Evolutionary conservation across 352 stramenopile genomes (phyloP).

Genomic region (Phytophthora pinifolia): DNA sequence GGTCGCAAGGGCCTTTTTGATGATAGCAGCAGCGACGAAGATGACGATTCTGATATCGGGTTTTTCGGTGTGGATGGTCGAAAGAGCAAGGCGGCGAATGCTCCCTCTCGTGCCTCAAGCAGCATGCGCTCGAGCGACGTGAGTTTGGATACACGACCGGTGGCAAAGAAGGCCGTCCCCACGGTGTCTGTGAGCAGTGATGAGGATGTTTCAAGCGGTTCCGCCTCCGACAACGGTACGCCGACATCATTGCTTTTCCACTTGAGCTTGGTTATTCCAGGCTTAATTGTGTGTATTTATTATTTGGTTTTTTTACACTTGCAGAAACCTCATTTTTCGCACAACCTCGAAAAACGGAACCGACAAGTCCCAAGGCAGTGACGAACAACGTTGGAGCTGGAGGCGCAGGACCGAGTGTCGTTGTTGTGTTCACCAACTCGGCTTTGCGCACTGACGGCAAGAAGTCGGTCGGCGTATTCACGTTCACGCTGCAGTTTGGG

Average conservation of each 20-base stretch:
- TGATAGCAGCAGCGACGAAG: constrained; percentile 67
- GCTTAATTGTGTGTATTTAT: constrained; percentile 15
- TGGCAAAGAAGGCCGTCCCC: constrained; percentile 13
- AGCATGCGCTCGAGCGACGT: constrained; percentile 26
- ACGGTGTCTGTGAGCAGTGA: constrained; percentile 22
- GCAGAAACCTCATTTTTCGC: constrained; percentile 29
- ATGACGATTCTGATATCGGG: constrained; percentile 44
- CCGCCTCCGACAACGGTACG: constrained; percentile 33
- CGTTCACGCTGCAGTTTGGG: constrained; percentile 55
- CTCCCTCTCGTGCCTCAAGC: constrained; percentile 7
- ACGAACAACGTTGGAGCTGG: constrained; percentile 24
- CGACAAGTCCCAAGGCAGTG: constrained; percentile 24
- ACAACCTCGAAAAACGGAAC: constrained; percentile 15
- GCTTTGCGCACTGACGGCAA: constrained; percentile 60
- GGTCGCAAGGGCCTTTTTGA: constrained; percentile 78
- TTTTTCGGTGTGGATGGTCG: constrained; percentile 41
- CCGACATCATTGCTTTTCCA: background rate
- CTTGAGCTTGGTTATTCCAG: background rate
- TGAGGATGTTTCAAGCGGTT: constrained; percentile 35
- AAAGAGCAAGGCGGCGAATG: constrained; percentile 28
- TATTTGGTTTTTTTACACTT: background rate
- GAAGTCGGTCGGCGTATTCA: constrained; percentile 68
- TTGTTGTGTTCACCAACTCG: constrained; percentile 55
- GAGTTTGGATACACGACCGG: constrained; percentile 16
- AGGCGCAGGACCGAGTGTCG: constrained; percentile 28